These are phyloP conservation scores for Fusarium temperatum DNA, from an alignment of 2,329 filamentous ascomycete species.

Conservation along the genomic window DNA sequence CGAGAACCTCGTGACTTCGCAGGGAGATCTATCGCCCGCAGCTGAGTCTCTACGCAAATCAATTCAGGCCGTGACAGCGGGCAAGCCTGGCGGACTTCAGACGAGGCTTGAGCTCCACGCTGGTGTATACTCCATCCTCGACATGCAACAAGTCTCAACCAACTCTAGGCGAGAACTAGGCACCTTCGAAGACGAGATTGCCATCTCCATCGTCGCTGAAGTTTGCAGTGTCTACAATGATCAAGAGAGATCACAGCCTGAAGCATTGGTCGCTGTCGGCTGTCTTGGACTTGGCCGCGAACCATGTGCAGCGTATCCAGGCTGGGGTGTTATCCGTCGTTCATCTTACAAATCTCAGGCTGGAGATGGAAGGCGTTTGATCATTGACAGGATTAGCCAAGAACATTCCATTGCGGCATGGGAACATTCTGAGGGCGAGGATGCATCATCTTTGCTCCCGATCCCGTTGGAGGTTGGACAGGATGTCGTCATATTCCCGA, in stretches of 20 bases:
- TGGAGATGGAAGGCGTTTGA: constrained; percentile 47
- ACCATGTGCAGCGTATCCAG: constrained; percentile 66
- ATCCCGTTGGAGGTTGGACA: constrained; percentile 58
- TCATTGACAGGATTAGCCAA: constrained; percentile 70
- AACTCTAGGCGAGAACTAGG: constrained; percentile 47
- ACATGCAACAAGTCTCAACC: constrained; percentile 72
- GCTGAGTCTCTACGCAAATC: constrained; percentile 9
- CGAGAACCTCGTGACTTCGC: constrained; percentile 34
- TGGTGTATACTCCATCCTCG: constrained; percentile 70
- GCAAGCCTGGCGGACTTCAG: background rate
- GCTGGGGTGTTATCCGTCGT: constrained; percentile 67
- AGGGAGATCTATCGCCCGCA: background rate
- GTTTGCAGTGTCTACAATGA: constrained; percentile 67
- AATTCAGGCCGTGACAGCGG: background rate
- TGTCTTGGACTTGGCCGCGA: constrained; percentile 68
- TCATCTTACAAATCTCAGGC: background rate
- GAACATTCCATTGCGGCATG: constrained; percentile 70
- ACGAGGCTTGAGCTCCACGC: constrained; percentile 67
- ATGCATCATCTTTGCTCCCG: background rate
- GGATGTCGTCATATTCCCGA: constrained; percentile 62
- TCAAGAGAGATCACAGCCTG: constrained; percentile 46
- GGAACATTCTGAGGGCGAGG: constrained; percentile 40
- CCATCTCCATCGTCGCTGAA: constrained; percentile 66
- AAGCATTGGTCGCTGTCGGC: constrained; percentile 67
- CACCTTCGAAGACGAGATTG: constrained; percentile 57